phyloP scores from a whole-genome alignment of 805 yeast species.

The Ogataea pilisensis region DNA sequence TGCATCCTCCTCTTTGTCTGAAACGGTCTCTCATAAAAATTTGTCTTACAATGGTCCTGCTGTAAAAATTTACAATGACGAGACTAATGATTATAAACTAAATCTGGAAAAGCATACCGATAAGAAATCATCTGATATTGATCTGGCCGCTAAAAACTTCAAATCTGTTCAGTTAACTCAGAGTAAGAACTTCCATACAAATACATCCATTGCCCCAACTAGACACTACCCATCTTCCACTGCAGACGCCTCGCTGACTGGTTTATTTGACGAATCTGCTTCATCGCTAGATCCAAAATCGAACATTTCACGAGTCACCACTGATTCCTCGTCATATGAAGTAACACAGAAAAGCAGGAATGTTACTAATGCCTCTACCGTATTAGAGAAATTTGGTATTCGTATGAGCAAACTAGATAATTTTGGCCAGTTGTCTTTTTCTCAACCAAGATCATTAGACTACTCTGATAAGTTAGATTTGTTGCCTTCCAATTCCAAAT shows the following conservation, averaged over 20 bases:
- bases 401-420: slow-evolving; percentile 24
- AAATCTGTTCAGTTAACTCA: slow-evolving; percentile 3
- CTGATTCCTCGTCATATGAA: background rate
- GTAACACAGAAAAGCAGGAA: slow-evolving; percentile 1
- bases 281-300: slow-evolving; percentile 25
- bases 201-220: background rate
- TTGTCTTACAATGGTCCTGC: background rate
- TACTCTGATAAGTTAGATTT: background rate
- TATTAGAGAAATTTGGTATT: slow-evolving; percentile 27
- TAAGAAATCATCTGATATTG: slow-evolving; percentile 2
- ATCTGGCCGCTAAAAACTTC: slow-evolving; percentile 2
- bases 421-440: slow-evolving; percentile 3
- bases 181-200: background rate
- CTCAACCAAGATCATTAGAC: slow-evolving; percentile 1
- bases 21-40: too few species aligned
- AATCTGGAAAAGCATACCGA: background rate
- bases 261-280: background rate
- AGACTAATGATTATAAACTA: slow-evolving; percentile 1
- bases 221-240: background rate
- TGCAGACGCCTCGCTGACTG: background rate
- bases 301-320: background rate
- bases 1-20: too few species aligned
- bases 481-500: too few species aligned
- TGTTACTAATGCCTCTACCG: slow-evolving; percentile 18
- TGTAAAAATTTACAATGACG: slow-evolving; percentile 6